phyloP scores from a whole-genome alignment of 2,329 filamentous ascomycete genomes.

The Orbilia blumenaviensis region DNA sequence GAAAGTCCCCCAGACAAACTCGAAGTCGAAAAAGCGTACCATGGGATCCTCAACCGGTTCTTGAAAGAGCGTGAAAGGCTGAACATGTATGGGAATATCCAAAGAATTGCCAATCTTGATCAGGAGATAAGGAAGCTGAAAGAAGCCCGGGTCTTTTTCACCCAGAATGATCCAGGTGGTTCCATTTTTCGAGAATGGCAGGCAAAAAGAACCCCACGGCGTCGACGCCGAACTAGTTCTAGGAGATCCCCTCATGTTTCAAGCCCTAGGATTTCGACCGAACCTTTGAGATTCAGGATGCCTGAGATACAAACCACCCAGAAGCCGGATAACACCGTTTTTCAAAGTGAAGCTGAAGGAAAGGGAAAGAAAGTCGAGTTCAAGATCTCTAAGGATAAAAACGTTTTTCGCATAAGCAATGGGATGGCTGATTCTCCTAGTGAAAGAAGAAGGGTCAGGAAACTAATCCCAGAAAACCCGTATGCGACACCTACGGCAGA shows the following conservation, averaged over 20 bases:
- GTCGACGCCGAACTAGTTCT: neutral
- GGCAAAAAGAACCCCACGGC: neutral
- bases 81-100: neutral
- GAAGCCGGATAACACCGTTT: neutral
- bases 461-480: neutral
- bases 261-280: too few species aligned
- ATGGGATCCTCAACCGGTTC: neutral
- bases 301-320: too few species aligned
- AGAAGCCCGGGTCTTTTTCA: neutral
- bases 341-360: neutral
- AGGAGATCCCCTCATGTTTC: neutral
- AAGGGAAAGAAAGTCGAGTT: neutral
- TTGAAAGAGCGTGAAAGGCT: neutral
- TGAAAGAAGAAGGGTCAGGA: neutral
- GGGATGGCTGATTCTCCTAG: neutral
- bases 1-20: neutral
- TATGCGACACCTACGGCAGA: neutral
- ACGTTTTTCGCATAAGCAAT: neutral
- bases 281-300: too few species aligned
- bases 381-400: neutral
- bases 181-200: neutral
- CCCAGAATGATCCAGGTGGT: neutral
- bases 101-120: too few species aligned
- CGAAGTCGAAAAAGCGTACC: neutral
- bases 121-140: neutral